Evolutionary conservation across 805 yeast species (phyloP).

Genomic region (Yamadazyma sp.): DNA sequence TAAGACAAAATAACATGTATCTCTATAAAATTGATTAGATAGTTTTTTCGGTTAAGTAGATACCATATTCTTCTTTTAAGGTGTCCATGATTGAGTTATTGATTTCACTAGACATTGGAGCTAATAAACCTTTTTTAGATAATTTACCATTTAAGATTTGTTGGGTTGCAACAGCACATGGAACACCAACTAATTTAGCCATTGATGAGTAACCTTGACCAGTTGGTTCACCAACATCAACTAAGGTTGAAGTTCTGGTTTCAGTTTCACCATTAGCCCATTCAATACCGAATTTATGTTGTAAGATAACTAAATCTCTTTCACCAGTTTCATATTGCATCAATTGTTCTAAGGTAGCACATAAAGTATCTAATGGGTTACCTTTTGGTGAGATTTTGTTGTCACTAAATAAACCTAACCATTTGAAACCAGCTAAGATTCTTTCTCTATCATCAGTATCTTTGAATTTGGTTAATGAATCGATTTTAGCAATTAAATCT

Average conservation of each 20-base stretch:
- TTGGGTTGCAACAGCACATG: slow-evolving; percentile 93
- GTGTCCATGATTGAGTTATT: slow-evolving; percentile 89
- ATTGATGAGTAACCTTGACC: slow-evolving; percentile 80
- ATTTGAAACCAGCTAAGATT: slow-evolving; percentile 81
- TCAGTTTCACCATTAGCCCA: slow-evolving; percentile 92
- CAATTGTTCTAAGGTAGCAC: slow-evolving; percentile 92
- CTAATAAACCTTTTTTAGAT: slow-evolving; percentile 75
- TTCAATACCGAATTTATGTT: slow-evolving; percentile 96
- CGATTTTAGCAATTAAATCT: slow-evolving; percentile 75
- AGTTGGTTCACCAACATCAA: slow-evolving; percentile 81
- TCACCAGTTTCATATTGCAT: slow-evolving; percentile 96
- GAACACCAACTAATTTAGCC: slow-evolving; percentile 98
- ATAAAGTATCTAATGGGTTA: slow-evolving; percentile 91
- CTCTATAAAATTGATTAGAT: slow-evolving; percentile 21
- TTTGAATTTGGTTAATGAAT: slow-evolving; percentile 75
- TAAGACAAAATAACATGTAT: slow-evolving; percentile 1
- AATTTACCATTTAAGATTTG: slow-evolving; percentile 80
- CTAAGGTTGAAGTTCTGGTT: slow-evolving; percentile 91
- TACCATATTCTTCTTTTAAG: slow-evolving; percentile 85
- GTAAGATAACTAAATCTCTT: slow-evolving; percentile 91
- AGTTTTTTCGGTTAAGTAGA: slow-evolving; percentile 86
- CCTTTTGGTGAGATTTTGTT: slow-evolving; percentile 80
- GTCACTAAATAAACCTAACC: slow-evolving; percentile 91
- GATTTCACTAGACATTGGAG: slow-evolving; percentile 89
- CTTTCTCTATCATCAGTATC: slow-evolving; percentile 78